Conservation (phyloP, 192 early-diverging fungal species). For the Backusella tarrabulga region DNA sequence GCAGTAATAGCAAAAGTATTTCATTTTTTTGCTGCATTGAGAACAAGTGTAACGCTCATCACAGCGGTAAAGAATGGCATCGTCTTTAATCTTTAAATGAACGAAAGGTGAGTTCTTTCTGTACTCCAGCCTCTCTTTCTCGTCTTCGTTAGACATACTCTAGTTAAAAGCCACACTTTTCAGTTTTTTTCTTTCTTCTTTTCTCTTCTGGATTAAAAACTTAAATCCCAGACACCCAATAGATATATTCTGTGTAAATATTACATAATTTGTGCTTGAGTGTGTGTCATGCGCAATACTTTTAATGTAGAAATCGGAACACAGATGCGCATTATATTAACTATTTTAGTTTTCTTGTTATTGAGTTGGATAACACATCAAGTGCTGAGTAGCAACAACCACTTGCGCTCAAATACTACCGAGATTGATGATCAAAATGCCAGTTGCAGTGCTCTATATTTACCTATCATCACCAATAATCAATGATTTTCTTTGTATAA, state of each 20-base stretch:
- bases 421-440: too few relatives aligned
- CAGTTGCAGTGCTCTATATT: too few relatives aligned
- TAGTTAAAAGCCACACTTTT: not conserved
- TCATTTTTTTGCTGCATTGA: slow-evolving; percentile 60
- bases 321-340: not conserved
- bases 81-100: slow-evolving; percentile 14
- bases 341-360: not conserved
- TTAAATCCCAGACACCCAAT: not conserved
- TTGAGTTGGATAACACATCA: not conserved
- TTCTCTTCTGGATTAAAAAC: not conserved
- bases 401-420: not conserved
- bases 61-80: slow-evolving; percentile 2
- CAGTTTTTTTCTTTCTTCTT: not conserved
- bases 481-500: slow-evolving; percentile 35
- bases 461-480: slow-evolving; percentile 21
- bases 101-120: slow-evolving; percentile 13
- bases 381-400: not conserved
- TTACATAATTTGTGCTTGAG: not conserved
- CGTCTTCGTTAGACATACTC: not conserved
- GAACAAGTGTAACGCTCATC: slow-evolving; percentile 42
- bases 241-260: not conserved
- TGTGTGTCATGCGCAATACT: not conserved
- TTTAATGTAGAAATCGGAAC: not conserved
- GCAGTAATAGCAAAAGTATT: slow-evolving; percentile 77
- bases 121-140: not conserved